Evolutionary conservation across 768 basidiomycete species (phyloP), one percentile per base, ranked within the genome.

Genomic region (Nidularia pulvinata): DNA sequence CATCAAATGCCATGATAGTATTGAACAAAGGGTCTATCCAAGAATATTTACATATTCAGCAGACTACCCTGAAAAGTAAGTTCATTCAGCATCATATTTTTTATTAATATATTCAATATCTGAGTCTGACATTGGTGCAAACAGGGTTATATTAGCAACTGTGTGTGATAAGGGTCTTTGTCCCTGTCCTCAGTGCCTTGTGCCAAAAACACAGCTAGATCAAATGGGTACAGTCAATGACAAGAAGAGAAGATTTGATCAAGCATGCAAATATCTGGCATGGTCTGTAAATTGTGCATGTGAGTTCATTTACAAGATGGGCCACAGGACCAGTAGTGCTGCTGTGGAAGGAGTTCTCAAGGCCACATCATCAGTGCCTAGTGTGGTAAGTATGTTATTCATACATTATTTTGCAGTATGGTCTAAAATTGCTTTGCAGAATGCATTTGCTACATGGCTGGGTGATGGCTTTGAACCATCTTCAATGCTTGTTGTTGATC

Each of bases 1-100:
- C 5, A 47, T 70, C 11, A 22, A 46, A 7, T 70, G 69, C 46
- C 37, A 43, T 1, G 68, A 71, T 58, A 60, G 64, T 10, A 53
- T 71, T 11, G 14, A 33, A 19, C 58, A 64, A 10, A 54, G 61
- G 14, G 37, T 71, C 1, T 70, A 60, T 55, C 64, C 64, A 9
- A 50, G 62, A 2, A 53, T 71, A n/a, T 63, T 69, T 48, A 65
- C 62, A 1, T 70, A 68, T 53, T 62, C 68, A 2, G 69, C 68
- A 1, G 70, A 70, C 54, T 70, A 69, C 56, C 69, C 67, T n/a
- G 69, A 70, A 49, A 69, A 68, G 68, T 70, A 36, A 39, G 60
- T n/a, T n/a, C n/a, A n/a, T n/a, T n/a, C n/a, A n/a, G n/a, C n/a
- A n/a, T n/a, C n/a, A n/a, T 56, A n/a, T 9, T 11, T 7, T 48